Evolutionary conservation across 352 stramenopile genomes (phyloP), one percentile per base, ranked within the genome.

Genomic region (Phytophthora idaei): DNA sequence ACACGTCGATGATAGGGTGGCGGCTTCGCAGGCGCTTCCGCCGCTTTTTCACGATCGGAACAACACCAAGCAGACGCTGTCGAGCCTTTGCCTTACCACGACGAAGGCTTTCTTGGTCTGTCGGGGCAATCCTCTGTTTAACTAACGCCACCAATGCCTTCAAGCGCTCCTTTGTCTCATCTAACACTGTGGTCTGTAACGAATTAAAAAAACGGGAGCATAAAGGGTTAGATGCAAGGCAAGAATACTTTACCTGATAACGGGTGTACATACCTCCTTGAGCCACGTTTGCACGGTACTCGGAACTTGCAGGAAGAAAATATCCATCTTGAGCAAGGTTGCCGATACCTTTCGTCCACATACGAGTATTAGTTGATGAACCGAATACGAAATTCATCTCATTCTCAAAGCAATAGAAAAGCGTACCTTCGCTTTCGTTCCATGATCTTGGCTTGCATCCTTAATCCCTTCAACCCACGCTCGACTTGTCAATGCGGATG

Each of bases 1-100:
- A 92, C n/a, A 84, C 80, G 52, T 92, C 84, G 44, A 92, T 92
- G 57, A 84, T 85, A 32, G 83, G 80, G 62, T 92, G 84, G 5
- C 84, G 75, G 62, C 84, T 92, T 37, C 80, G 80, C 28, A 92
- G 61, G 0, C 76, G 78, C 57, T 80, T 84, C 15, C 72, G 78
- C 28, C 77, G 66, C 53, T 85, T 87, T 21, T 77, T 74, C 27
- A 89, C 74, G 27, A 90, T 83, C 8, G 81, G 80, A 11, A 90
- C 70, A 12, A 87, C 70, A 37, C 80, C 80, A 28, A 89, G 55
- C 54, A 85, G 65, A 55, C 78, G 77, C 8, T 69, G 63, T 28
- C 59, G 70, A 17, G 50, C 44, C 48, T 78, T 86, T 39, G 42
- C 34, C 9, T 68, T 71, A 17, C 64, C 54, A 15, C 48, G 42